These are phyloP conservation scores for Solanum virginianum DNA, from an alignment of 257 asterid genomes.

Conservation along the genomic window DNA sequence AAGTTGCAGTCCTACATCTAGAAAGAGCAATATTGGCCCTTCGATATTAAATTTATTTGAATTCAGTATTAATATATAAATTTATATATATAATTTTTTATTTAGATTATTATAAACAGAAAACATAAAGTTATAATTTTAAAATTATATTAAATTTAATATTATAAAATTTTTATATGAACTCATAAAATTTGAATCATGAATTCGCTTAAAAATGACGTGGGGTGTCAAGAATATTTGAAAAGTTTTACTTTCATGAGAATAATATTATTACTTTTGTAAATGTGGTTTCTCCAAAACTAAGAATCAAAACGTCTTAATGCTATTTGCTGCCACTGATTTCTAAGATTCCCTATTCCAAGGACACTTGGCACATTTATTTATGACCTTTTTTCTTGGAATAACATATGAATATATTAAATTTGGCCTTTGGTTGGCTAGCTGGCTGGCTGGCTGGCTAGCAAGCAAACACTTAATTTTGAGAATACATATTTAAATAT, in stretches of 20 bases:
- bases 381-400: no score
- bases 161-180: not conserved
- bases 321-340: not conserved
- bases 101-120: not conserved
- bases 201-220: not conserved
- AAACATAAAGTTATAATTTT: not conserved
- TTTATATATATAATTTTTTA: no score
- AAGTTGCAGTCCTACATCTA: not conserved
- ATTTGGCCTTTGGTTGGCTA: no score
- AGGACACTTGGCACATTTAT: not conserved
- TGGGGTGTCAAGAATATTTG: not conserved
- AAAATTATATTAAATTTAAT: not conserved
- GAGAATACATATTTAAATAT: not conserved
- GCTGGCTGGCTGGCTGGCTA: not conserved
- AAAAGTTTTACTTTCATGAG: not conserved
- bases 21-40: not conserved
- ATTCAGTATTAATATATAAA: not conserved
- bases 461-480: not conserved
- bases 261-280: not conserved
- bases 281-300: not conserved
- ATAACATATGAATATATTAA: no score
- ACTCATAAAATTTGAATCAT: not conserved
- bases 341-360: not conserved
- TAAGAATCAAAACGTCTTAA: not conserved
- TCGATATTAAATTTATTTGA: not conserved